Conservation (phyloP, 1,284 basidiomycete genomes). For the Malassezia sympodialis region DNA sequence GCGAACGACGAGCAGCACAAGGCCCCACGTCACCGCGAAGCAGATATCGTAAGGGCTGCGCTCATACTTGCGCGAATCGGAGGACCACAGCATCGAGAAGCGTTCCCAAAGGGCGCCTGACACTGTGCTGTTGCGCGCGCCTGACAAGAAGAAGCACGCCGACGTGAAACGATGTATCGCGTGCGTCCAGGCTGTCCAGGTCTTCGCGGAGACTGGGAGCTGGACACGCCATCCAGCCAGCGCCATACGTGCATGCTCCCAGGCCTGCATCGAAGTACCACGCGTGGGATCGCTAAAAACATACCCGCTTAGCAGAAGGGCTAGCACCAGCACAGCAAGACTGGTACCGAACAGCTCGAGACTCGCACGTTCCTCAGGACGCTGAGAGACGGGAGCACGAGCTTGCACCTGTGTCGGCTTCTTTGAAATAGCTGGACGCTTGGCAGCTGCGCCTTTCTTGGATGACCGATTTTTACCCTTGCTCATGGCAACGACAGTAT, state of each 20-base stretch:
- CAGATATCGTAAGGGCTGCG: slow-evolving; percentile 29
- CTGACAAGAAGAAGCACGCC: slow-evolving; percentile 11
- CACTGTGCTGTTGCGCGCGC: neutral
- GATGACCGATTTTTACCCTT: neutral
- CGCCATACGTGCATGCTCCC: neutral
- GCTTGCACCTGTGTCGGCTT: neutral
- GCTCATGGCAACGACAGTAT: neutral
- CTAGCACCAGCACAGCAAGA: neutral
- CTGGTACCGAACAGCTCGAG: neutral
- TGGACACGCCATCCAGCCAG: neutral
- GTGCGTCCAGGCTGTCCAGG: neutral
- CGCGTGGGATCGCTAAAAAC: neutral
- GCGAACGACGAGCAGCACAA: slow-evolving; percentile 31
- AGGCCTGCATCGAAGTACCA: neutral
- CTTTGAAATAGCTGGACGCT: neutral
- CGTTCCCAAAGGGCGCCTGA: neutral
- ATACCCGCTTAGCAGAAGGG: neutral
- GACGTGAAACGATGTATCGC: slow-evolving; percentile 2
- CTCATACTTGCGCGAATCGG: slow-evolving; percentile 13
- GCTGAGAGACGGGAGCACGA: neutral
- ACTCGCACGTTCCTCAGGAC: neutral
- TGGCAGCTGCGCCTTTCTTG: neutral
- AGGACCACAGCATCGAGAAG: neutral
- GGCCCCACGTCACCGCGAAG: slow-evolving; percentile 33
- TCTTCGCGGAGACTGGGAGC: neutral